These are phyloP conservation scores for Carex pumila DNA, from an alignment of 176 grass and related monocot genomes.

Conservation along the genomic window DNA sequence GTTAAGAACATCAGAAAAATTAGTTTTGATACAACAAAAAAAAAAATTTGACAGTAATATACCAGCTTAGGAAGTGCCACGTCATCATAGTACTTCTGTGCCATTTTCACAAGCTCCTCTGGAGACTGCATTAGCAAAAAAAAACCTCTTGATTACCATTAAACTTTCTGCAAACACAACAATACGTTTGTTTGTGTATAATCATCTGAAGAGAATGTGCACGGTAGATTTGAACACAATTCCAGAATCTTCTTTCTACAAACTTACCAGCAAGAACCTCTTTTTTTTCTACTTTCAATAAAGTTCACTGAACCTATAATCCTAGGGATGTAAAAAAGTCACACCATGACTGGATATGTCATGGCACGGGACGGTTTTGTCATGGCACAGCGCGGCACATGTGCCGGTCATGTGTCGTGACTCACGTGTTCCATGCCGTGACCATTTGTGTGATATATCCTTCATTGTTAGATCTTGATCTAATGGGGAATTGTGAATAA, in stretches of 20 bases:
- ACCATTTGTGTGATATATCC: too few relatives aligned
- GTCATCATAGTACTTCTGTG: constrained; percentile 81
- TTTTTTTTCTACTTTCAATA: background rate
- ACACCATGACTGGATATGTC: too few relatives aligned
- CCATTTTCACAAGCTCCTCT: constrained; percentile 84
- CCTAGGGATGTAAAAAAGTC: too few relatives aligned
- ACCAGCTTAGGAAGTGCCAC: constrained; percentile 96
- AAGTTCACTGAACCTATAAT: background rate
- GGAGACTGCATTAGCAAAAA: constrained; percentile 53
- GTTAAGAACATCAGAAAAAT: background rate
- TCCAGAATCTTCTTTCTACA: background rate
- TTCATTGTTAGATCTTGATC: too few relatives aligned
- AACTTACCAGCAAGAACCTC: background rate
- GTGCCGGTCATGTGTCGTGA: too few relatives aligned
- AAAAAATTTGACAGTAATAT: constrained; percentile 25
- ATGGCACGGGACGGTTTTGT: too few relatives aligned
- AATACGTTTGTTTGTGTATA: background rate
- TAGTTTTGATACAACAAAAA: constrained; percentile 11
- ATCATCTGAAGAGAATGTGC: background rate
- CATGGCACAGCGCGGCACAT: too few relatives aligned
- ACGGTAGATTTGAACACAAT: background rate
- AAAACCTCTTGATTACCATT: background rate
- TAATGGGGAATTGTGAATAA: too few relatives aligned
- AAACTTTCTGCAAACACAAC: background rate
- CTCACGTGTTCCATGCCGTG: too few relatives aligned